Conservation (phyloP, 192 early-diverging fungal species). For the Coemansia umbellata region DNA sequence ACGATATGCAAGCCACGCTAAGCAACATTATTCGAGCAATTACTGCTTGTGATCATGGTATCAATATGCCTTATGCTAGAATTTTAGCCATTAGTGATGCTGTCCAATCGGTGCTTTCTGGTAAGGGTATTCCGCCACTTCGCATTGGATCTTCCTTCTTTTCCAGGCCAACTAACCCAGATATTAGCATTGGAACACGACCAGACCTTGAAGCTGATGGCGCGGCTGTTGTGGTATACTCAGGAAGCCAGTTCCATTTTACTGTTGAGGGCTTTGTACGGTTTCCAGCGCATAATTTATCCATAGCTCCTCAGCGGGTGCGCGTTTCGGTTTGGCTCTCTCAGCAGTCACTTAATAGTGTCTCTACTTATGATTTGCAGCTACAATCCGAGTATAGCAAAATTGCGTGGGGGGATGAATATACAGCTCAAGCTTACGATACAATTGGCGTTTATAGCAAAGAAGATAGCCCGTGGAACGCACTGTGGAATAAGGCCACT, state of each 20-base stretch:
- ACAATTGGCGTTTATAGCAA: background rate
- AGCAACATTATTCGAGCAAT: background rate
- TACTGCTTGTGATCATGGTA: background rate
- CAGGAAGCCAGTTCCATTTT: conserved; percentile 42
- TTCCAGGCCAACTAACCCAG: conserved; percentile 15
- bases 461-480: conserved; percentile 4
- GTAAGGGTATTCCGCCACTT: background rate
- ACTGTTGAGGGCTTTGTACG: conserved; percentile 41
- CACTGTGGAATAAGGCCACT: conserved; percentile 19
- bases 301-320: conserved; percentile 1
- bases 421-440: background rate
- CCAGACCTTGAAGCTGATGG: conserved; percentile 19
- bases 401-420: conserved; percentile 6
- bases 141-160: conserved; percentile 31
- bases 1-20: background rate
- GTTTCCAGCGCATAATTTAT: conserved; percentile 4
- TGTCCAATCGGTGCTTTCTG: background rate
- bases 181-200: conserved; percentile 29
- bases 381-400: conserved; percentile 10
- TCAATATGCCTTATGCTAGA: background rate
- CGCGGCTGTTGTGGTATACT: conserved; percentile 14
- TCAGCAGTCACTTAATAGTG: conserved; percentile 6
- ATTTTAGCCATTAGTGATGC: background rate
- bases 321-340: conserved; percentile 39
- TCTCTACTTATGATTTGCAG: conserved; percentile 10